Evolutionary conservation across 2,329 filamentous ascomycete genomes (phyloP), one percentile per base, ranked within the genome.

Genomic region (Parascedosporium putredinis): DNA sequence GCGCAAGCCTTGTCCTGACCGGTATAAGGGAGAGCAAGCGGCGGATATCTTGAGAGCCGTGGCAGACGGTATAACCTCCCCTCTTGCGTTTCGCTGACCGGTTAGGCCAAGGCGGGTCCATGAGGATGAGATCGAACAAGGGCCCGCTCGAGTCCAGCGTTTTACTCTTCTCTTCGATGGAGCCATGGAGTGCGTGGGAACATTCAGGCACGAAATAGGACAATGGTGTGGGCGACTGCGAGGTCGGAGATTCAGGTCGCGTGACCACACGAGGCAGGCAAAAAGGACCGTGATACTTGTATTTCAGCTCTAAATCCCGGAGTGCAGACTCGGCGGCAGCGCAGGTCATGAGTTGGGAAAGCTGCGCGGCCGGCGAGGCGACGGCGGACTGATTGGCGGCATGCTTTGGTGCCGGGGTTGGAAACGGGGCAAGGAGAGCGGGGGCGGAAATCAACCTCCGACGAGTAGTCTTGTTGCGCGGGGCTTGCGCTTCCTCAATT

Each of bases 71-170:
- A 62, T 81, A 78, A 55, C 72, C 58, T 58, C 67, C 64, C 46
- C 59, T 71, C 57, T 78, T 81, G 34, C 84, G 73, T 55, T 76
- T 75, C 12, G 79, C 86, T 5, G 86, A 90, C 43, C 81, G 76
- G 59, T 88, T 91, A 0, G 86, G 85, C 86, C 87, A 91, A 1
- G 87, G 86, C 3, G 87, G 87, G 59, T 91, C 86, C 18, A 90
- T 67, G 6, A 89, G 62, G 33, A 90, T 70, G 42, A 90, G 68
- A 55, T 86, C 70, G 62, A 91, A 89, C 5, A 62, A 58, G 18
- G 75, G 72, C 2, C 74, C 70, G 3, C 58, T 59, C 12, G 63
- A 55, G 1, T 69, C 55, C 55, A 81, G 74, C 0, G 55, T 53
- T 2, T 61, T 57, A 33, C 69, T 62, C 42, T 64, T 64, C 4